Percentiles rank a stretch among this genome's conserved stretches.
phyloP scores from a whole-genome alignment of 2,329 filamentous ascomycete species.

The Alternaria gaisen region DNA sequence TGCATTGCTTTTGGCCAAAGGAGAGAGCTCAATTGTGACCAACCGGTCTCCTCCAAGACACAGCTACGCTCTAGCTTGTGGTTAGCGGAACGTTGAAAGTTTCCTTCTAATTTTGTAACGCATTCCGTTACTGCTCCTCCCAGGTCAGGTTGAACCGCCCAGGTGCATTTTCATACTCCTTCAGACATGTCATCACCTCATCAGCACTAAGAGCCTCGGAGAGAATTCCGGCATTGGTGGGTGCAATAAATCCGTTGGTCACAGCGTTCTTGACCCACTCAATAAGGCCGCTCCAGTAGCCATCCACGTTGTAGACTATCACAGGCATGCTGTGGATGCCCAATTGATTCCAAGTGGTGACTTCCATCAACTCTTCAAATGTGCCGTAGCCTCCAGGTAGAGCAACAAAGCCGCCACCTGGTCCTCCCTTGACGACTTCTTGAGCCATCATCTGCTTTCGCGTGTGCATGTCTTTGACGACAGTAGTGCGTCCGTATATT shows the following conservation, averaged over 20 bases:
- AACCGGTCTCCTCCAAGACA: background rate
- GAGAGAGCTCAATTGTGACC: background rate
- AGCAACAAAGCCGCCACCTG: constrained; percentile 88
- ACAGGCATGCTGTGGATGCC: constrained; percentile 84
- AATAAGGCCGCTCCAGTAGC: constrained; percentile 90
- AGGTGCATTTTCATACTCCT: constrained; percentile 76
- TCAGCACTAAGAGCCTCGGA: constrained; percentile 77
- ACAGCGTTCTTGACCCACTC: constrained; percentile 82
- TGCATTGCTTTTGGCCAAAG: background rate
- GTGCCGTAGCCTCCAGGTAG: constrained; percentile 92
- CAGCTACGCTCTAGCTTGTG: background rate
- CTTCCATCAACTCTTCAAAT: constrained; percentile 93
- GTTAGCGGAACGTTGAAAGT: background rate
- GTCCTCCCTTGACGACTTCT: constrained; percentile 81
- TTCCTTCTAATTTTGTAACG: background rate
- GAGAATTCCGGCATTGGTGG: constrained; percentile 77
- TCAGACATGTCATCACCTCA: constrained; percentile 75
- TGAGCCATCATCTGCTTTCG: constrained; percentile 93
- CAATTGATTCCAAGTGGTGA: constrained; percentile 93
- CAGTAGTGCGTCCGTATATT: constrained; percentile 82
- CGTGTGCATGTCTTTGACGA: constrained; percentile 96
- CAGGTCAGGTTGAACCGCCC: constrained; percentile 84
- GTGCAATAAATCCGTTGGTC: constrained; percentile 77
- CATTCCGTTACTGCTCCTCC: constrained; percentile 60
- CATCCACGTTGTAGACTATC: constrained; percentile 84